phyloP scores from a whole-genome alignment of 2,329 filamentous ascomycete genomes.

The Clonostachys sp. region DNA sequence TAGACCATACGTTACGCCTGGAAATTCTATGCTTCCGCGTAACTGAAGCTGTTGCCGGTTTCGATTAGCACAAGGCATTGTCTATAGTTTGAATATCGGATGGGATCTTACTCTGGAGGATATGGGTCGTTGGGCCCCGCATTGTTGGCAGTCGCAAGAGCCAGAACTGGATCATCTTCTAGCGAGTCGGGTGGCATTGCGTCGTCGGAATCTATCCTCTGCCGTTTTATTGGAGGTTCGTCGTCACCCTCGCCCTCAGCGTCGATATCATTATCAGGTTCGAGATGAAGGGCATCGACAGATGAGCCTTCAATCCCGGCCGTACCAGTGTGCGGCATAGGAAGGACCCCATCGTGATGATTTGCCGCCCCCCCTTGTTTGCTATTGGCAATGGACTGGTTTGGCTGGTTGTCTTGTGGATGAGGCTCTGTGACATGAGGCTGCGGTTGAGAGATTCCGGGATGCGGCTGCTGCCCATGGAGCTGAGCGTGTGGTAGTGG shows the following conservation, averaged over 20 bases:
- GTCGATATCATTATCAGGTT: slow-evolving; percentile 1
- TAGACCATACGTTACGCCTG: too few species aligned
- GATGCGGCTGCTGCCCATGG: background rate
- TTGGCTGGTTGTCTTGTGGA: too few species aligned
- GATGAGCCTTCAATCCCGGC: too few species aligned
- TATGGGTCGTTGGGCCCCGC: slow-evolving; percentile 29
- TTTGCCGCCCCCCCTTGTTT: too few species aligned
- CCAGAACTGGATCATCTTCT: slow-evolving; percentile 44
- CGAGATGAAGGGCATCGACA: background rate
- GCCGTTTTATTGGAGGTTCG: slow-evolving; percentile 32
- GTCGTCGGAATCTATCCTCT: slow-evolving; percentile 23
- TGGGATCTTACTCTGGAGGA: slow-evolving; percentile 31
- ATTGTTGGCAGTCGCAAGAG: slow-evolving; percentile 31
- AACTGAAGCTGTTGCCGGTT: slow-evolving; percentile 24
- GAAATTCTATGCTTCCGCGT: slow-evolving; percentile 27
- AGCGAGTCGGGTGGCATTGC: slow-evolving; percentile 23
- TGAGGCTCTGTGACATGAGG: background rate
- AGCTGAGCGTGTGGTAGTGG: too few species aligned
- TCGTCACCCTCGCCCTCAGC: slow-evolving; percentile 10
- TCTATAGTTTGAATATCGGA: background rate
- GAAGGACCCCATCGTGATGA: too few species aligned
- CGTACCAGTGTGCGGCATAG: too few species aligned
- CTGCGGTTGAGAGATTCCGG: background rate
- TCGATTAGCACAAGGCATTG: slow-evolving; percentile 4
- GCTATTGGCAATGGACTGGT: too few species aligned